Conservation (phyloP, 257 asterid genomes). For the Ilex aquifolium region DNA sequence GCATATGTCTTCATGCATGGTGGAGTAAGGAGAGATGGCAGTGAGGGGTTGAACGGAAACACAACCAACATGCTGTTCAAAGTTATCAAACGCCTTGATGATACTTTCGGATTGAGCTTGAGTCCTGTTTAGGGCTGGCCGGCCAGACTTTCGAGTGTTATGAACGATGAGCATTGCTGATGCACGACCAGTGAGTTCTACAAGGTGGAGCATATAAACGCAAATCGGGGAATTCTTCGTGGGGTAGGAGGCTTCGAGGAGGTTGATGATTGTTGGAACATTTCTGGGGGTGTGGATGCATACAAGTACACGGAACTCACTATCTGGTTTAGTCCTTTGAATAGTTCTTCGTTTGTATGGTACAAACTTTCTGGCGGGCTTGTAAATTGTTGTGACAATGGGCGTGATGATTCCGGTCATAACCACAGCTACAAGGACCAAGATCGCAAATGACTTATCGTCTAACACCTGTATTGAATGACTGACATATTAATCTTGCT, state of each 20-base stretch:
- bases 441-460: slow-evolving; percentile 64
- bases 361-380: slow-evolving; percentile 48
- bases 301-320: slow-evolving; percentile 56
- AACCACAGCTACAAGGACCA: slow-evolving; percentile 70
- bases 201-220: slow-evolving; percentile 71
- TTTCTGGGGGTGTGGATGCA: slow-evolving; percentile 78
- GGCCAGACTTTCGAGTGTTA: slow-evolving; percentile 48
- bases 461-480: slow-evolving; percentile 51
- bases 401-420: slow-evolving; percentile 80
- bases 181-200: slow-evolving; percentile 91
- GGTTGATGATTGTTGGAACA: slow-evolving; percentile 82
- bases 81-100: slow-evolving; percentile 80
- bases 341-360: slow-evolving; percentile 71
- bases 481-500: not conserved
- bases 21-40: slow-evolving; percentile 87
- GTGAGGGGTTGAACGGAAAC: slow-evolving; percentile 74
- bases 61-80: slow-evolving; percentile 54
- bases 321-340: slow-evolving; percentile 50
- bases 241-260: slow-evolving; percentile 79
- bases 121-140: slow-evolving; percentile 62
- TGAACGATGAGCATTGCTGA: slow-evolving; percentile 94
- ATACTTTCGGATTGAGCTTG: slow-evolving; percentile 93
- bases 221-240: slow-evolving; percentile 70
- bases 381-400: slow-evolving; percentile 51
- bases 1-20: slow-evolving; percentile 91